Conservation (phyloP, 495 filamentous ascomycete species). For the Echria macrotheca region DNA sequence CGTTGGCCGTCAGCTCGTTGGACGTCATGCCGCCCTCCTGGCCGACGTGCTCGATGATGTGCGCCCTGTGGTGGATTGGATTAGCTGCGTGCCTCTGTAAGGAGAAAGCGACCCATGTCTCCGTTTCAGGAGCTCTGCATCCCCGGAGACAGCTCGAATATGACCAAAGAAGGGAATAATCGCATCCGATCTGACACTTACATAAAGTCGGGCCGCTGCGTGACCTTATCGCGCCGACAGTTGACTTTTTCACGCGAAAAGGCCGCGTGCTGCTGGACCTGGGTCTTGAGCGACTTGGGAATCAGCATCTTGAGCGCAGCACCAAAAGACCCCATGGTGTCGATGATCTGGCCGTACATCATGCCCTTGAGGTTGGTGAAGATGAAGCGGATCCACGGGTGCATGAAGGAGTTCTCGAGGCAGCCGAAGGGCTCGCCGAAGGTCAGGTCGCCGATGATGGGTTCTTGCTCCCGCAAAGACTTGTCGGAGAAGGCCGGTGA, state of each 20-base stretch:
- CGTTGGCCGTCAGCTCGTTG: slow-evolving; percentile 22
- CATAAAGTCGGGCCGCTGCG: slow-evolving; percentile 37
- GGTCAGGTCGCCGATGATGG: slow-evolving; percentile 54
- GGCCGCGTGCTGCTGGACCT: slow-evolving; percentile 2
- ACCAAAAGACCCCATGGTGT: slow-evolving; percentile 18
- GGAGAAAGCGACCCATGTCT: too few species aligned
- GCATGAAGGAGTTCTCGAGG: slow-evolving; percentile 28
- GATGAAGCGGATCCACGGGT: slow-evolving; percentile 38
- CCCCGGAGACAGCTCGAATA: too few species aligned
- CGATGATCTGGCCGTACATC: slow-evolving; percentile 19
- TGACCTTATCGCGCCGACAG: neutral
- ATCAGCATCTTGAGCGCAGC: slow-evolving; percentile 9
- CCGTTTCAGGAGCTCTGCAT: too few species aligned
- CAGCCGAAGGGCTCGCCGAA: slow-evolving; percentile 55
- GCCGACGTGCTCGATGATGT: slow-evolving; percentile 18
- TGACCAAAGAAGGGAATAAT: too few species aligned
- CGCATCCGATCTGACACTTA: too few species aligned
- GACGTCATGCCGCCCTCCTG: slow-evolving; percentile 1
- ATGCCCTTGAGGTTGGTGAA: slow-evolving; percentile 9
- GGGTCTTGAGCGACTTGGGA: neutral
- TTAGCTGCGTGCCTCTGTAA: too few species aligned
- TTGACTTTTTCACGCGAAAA: neutral
- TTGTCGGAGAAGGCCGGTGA: slow-evolving; percentile 47
- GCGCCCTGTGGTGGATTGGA: too few species aligned
- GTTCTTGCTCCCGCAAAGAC: slow-evolving; percentile 40